A percentile compares a stretch with the other conserved stretches of the same genome.
Conservation (phyloP, 495 filamentous ascomycete genomes). For the Ramalina peruviana region DNA sequence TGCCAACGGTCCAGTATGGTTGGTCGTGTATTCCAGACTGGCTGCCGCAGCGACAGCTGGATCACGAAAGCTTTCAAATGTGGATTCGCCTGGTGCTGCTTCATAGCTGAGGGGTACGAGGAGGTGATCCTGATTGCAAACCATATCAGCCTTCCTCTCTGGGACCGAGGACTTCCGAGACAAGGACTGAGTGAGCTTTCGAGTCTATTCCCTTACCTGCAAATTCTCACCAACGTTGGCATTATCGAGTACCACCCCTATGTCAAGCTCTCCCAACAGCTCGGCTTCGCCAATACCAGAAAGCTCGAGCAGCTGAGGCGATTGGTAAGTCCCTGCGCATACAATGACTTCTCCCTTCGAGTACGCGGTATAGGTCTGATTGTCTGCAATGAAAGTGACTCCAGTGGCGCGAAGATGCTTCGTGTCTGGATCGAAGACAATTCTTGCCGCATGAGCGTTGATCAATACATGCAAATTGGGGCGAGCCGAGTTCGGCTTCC, state of each 20-base stretch:
- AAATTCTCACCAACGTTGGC: slow-evolving; percentile 36
- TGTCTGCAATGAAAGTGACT: slow-evolving; percentile 23
- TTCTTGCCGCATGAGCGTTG: slow-evolving; percentile 28
- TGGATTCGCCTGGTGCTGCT: slow-evolving; percentile 7
- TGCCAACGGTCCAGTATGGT: slow-evolving; percentile 12
- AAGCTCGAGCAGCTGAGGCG: slow-evolving; percentile 29
- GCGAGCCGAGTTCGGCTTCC: slow-evolving; percentile 26
- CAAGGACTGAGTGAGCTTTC: too few species aligned
- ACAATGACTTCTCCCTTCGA: slow-evolving; percentile 12
- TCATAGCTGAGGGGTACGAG: slow-evolving; percentile 7
- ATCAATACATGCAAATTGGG: slow-evolving; percentile 33
- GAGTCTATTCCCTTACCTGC: too few species aligned
- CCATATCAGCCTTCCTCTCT: too few species aligned
- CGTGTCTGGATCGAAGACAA: slow-evolving; percentile 19
- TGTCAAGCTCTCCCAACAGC: slow-evolving; percentile 32
- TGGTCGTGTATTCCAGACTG: slow-evolving; percentile 1
- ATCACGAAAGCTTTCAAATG: slow-evolving; percentile 7
- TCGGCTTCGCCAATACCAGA: slow-evolving; percentile 23
- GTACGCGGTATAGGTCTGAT: slow-evolving; percentile 15
- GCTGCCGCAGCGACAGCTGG: background rate
- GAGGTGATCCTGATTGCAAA: slow-evolving; percentile 25
- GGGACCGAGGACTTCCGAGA: too few species aligned
- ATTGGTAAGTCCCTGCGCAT: slow-evolving; percentile 32
- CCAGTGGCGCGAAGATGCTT: slow-evolving; percentile 14
- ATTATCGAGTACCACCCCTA: slow-evolving; percentile 42